Percentiles rank a stretch among this genome's conserved stretches.
phyloP scores from a whole-genome alignment of 1,284 basidiomycete species.

The Vanrija pseudolonga region DNA sequence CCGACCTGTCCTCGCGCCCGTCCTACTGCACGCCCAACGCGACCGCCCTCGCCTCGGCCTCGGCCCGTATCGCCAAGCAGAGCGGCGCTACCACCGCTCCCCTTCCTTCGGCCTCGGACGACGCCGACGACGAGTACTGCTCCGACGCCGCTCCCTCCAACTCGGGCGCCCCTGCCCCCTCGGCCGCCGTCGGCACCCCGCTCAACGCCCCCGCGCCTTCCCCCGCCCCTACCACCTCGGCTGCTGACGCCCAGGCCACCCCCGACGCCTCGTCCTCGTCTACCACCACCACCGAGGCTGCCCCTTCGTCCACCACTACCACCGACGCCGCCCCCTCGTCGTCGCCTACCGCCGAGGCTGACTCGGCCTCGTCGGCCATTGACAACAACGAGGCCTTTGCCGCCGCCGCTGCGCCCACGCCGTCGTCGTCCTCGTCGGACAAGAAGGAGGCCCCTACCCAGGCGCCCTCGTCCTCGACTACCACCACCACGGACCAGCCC shows the following conservation, averaged over 20 bases:
- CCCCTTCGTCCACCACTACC: conserved; percentile 14
- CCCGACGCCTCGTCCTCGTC: conserved; percentile 12
- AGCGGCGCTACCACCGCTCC: conserved; percentile 17
- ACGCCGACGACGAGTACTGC: conserved; percentile 12
- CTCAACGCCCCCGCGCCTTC: background rate
- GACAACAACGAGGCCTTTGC: background rate
- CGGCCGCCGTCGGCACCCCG: conserved; percentile 9
- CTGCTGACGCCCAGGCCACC: conserved; percentile 10
- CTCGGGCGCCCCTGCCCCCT: conserved; percentile 17
- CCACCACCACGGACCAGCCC: conserved; percentile 14
- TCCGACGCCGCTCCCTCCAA: conserved; percentile 10
- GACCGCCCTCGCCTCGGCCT: conserved; percentile 25
- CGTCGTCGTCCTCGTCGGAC: conserved; percentile 2
- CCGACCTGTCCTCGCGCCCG: conserved; percentile 55
- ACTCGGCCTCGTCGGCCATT: conserved; percentile 3
- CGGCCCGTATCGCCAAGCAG: conserved; percentile 16
- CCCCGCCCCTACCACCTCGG: conserved; percentile 4
- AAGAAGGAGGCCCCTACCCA: background rate
- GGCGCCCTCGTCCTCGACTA: conserved; percentile 8
- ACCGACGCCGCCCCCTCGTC: conserved; percentile 15
- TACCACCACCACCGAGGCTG: conserved; percentile 10
- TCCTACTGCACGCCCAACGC: conserved; percentile 56
- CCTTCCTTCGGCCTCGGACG: conserved; percentile 26
- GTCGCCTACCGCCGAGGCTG: too few species aligned
- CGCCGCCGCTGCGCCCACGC: conserved; percentile 15